Percentiles rank a stretch among this genome's conserved stretches.
Evolutionary conservation across 495 filamentous ascomycete species (phyloP).

Genomic region (Penicillium samsonianum): DNA sequence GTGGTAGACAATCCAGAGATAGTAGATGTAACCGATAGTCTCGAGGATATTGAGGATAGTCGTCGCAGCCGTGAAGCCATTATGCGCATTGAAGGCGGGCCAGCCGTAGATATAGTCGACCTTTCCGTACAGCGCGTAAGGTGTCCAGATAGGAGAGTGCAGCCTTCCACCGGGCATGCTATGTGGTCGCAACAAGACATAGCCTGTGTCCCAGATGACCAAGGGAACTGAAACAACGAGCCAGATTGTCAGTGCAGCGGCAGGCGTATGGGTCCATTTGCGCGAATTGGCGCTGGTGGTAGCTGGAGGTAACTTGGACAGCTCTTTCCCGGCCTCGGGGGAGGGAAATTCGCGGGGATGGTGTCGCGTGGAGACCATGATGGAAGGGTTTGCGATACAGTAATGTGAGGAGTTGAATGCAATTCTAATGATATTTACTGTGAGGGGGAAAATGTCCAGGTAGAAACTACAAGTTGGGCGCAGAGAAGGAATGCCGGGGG

Average conservation of each 20-base stretch:
- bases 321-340: constrained; percentile 30
- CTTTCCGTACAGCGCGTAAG: constrained; percentile 78
- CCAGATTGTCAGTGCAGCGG: constrained; percentile 68
- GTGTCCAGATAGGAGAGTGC: constrained; percentile 74
- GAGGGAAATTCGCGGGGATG: constrained; percentile 51
- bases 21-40: constrained; percentile 66
- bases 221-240: constrained; percentile 75
- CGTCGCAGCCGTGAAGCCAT: constrained; percentile 84
- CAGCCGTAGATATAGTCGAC: constrained; percentile 86
- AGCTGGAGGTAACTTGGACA: constrained; percentile 31
- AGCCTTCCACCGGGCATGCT: constrained; percentile 78
- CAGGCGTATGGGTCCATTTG: constrained; percentile 67
- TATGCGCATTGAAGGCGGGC: constrained; percentile 67
- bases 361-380: constrained; percentile 56
- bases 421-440: background rate
- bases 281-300: constrained; percentile 33
- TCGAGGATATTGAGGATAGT: constrained; percentile 72
- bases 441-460: background rate
- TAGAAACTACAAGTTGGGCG: background rate
- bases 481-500: constrained; percentile 10
- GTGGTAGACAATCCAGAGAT: constrained; percentile 61
- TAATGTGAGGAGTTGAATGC: background rate
- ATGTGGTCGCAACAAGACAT: constrained; percentile 79
- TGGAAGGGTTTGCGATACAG: background rate
- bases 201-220: constrained; percentile 80